A percentile compares a stretch with the other conserved stretches of the same genome.
Evolutionary conservation across 2,329 filamentous ascomycete species (phyloP).

Genomic region (Fusarium siculi): DNA sequence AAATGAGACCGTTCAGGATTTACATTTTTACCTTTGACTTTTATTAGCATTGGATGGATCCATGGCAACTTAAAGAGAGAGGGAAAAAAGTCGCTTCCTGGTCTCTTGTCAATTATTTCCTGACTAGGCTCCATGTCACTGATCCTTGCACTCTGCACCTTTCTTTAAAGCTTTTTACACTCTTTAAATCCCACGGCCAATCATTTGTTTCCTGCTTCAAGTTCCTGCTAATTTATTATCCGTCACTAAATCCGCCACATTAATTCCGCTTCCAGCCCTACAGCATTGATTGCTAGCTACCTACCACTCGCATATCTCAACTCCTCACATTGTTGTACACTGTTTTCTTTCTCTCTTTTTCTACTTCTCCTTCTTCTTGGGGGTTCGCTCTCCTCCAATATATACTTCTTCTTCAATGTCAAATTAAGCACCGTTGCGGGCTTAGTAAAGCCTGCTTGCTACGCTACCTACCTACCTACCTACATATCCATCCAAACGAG

Average conservation of each 20-base stretch:
- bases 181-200: conserved; percentile 6
- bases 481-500: conserved; percentile 3
- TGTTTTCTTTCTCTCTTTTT: neutral
- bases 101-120: neutral
- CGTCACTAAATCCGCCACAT: conserved; percentile 1
- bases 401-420: neutral
- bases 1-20: neutral
- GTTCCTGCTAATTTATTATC: conserved; percentile 16
- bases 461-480: neutral
- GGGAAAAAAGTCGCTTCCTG: neutral
- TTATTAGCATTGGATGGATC: neutral
- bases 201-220: conserved; percentile 14
- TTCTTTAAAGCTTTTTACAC: conserved; percentile 3
- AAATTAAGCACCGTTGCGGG: conserved; percentile 38
- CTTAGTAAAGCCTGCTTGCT: conserved; percentile 1
- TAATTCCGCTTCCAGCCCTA: conserved; percentile 23
- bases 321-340: neutral
- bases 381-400: neutral
- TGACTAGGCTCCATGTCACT: neutral
- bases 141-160: conserved; percentile 20
- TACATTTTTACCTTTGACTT: neutral
- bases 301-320: neutral
- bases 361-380: neutral
- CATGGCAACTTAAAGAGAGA: neutral
- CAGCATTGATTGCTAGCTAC: neutral